Conservation (phyloP, 2,329 filamentous ascomycete species). For the Neophaeococcomyces aloes region DNA sequence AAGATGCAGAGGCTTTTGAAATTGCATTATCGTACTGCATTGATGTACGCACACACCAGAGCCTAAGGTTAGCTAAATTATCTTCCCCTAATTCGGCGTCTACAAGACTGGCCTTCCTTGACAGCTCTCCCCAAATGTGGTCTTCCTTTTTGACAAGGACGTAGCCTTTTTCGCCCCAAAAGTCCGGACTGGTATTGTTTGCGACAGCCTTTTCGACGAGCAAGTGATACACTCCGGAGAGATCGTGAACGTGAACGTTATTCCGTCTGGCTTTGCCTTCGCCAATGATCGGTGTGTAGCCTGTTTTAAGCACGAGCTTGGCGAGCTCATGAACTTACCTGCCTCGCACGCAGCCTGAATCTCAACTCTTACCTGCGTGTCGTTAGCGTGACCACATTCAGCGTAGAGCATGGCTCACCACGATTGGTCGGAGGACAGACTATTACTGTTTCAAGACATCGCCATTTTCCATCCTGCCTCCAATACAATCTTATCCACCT, state of each 20-base stretch:
- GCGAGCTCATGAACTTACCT: constrained; percentile 49
- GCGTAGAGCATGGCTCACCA: constrained; percentile 25
- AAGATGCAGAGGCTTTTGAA: too few relatives aligned
- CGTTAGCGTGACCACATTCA: neutral
- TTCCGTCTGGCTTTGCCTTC: constrained; percentile 49
- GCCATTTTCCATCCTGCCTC: constrained; percentile 35
- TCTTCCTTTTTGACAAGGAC: constrained; percentile 55
- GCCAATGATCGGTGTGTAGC: constrained; percentile 44
- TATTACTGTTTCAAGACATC: constrained; percentile 51
- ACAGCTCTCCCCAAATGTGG: constrained; percentile 54
- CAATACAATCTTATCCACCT: constrained; percentile 59
- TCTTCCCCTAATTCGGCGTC: too few relatives aligned
- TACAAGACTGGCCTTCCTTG: too few relatives aligned
- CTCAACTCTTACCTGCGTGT: constrained; percentile 41
- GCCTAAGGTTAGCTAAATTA: too few relatives aligned
- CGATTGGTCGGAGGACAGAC: constrained; percentile 58
- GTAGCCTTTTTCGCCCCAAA: constrained; percentile 41
- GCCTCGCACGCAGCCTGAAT: constrained; percentile 43
- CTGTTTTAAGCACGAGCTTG: constrained; percentile 39
- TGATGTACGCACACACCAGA: too few relatives aligned
- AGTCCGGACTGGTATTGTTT: constrained; percentile 27
- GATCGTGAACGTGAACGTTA: constrained; percentile 51
- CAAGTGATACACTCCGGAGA: constrained; percentile 43
- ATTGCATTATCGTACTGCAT: too few relatives aligned
- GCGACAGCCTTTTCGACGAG: constrained; percentile 46